Evolutionary conservation across 2,329 filamentous ascomycete genomes (phyloP).

Genomic region (Ophiostoma sp.): DNA sequence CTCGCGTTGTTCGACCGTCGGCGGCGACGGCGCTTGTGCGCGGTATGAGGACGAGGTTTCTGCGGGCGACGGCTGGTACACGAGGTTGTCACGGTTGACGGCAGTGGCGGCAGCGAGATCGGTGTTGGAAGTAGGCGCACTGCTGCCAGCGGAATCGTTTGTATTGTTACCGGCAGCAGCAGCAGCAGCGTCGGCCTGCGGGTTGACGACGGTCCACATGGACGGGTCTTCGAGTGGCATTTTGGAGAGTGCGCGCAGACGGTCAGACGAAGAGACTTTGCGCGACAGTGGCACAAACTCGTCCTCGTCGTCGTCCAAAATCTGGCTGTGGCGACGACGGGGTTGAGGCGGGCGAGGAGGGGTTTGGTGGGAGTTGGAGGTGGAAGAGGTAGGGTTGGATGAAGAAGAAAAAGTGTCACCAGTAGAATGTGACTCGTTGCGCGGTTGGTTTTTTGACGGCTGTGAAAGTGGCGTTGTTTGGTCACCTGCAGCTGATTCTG

Average conservation of each 20-base stretch:
- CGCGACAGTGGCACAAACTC: slow-evolving; percentile 39
- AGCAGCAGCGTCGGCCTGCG: slow-evolving; percentile 26
- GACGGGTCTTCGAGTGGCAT: slow-evolving; percentile 40
- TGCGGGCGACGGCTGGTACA: background rate
- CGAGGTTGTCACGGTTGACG: background rate
- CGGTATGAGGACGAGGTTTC: background rate
- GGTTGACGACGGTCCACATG: slow-evolving; percentile 40
- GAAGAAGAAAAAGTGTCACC: background rate
- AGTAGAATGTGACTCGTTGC: background rate
- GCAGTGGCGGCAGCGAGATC: background rate
- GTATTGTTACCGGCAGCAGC: background rate
- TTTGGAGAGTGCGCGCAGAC: slow-evolving; percentile 40
- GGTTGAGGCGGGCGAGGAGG: slow-evolving; percentile 16
- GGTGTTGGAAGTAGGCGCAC: background rate
- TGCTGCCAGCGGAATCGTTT: background rate
- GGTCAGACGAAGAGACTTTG: slow-evolving; percentile 42
- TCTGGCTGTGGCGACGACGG: slow-evolving; percentile 31
- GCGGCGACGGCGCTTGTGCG: background rate
- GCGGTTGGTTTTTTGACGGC: background rate
- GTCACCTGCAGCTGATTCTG: slow-evolving; percentile 4
- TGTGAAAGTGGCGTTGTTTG: background rate
- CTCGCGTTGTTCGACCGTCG: slow-evolving; percentile 6
- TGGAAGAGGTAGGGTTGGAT: background rate
- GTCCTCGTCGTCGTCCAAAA: slow-evolving; percentile 37
- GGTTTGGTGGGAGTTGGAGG: background rate